Percentiles rank a stretch among this genome's conserved stretches.
Conservation (phyloP, 2,329 filamentous ascomycete species). For the Alternaria metachromatica region DNA sequence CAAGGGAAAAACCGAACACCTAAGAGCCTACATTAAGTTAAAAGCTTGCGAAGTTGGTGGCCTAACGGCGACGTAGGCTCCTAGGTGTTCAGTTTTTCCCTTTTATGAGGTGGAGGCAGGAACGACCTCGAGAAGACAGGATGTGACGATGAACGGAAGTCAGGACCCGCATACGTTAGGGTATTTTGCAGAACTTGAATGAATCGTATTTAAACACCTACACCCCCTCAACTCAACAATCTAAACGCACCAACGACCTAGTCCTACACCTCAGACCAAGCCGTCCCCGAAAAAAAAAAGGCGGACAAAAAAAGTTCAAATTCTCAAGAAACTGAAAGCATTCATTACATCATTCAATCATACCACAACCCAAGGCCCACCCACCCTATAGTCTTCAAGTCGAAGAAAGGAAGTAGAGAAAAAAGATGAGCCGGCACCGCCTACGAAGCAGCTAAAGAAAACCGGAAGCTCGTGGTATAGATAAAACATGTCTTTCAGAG, state of each 20-base stretch:
- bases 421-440: neutral
- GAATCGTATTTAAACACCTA: neutral
- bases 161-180: fast-evolving
- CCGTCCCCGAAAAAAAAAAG: neutral
- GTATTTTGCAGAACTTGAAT: neutral
- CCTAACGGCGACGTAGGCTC: no score
- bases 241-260: neutral
- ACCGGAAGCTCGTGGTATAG: neutral
- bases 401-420: neutral
- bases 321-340: neutral
- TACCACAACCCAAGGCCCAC: neutral
- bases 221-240: neutral
- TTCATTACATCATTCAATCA: slow-evolving; percentile 14
- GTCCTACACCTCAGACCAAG: neutral
- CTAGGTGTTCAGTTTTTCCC: no score
- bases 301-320: neutral
- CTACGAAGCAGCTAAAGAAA: neutral
- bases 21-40: no score
- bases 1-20: no score
- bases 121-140: neutral
- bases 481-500: neutral
- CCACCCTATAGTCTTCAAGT: neutral
- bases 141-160: neutral
- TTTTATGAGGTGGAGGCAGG: neutral
- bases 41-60: no score